Evolutionary conservation across 306 rosid species (phyloP).

Genomic region (Cercis canadensis): DNA sequence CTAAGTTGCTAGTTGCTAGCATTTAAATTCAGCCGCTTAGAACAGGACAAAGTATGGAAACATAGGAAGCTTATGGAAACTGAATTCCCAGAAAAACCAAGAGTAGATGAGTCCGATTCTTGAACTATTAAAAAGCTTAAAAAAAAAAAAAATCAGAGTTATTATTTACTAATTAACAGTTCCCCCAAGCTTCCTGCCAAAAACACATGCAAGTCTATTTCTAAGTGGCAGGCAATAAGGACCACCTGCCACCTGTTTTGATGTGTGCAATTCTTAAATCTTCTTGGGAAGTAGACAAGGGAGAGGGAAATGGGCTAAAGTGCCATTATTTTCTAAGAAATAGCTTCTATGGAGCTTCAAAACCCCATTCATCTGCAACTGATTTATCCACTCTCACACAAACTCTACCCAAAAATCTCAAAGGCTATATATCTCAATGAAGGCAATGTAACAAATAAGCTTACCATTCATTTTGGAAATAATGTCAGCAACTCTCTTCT

Average conservation of each 20-base stretch:
- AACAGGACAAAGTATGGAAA: slow-evolving; percentile 5
- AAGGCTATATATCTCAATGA: background rate
- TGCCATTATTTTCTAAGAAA: background rate
- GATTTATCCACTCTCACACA: background rate
- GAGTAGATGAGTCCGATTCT: slow-evolving; percentile 18
- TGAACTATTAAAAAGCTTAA: slow-evolving; percentile 2
- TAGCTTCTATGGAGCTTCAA: too few species aligned
- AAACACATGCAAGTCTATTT: slow-evolving; percentile 24
- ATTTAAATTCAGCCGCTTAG: background rate
- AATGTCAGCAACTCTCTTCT: slow-evolving; percentile 68
- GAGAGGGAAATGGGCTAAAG: background rate
- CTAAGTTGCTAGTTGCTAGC: slow-evolving; percentile 1
- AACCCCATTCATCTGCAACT: slow-evolving; percentile 6
- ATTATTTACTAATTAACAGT: background rate
- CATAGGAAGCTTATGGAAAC: background rate
- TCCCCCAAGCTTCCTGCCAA: slow-evolving; percentile 12
- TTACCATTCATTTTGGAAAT: slow-evolving; percentile 70
- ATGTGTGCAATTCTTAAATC: background rate
- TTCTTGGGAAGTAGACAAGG: slow-evolving; percentile 11
- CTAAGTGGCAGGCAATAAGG: slow-evolving; percentile 29
- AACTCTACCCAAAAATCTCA: background rate
- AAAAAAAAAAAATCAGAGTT: background rate
- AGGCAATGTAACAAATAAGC: slow-evolving; percentile 23
- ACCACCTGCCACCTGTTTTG: slow-evolving; percentile 30
- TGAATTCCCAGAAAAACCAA: slow-evolving; percentile 14